Evolutionary conservation across 2,329 filamentous ascomycete genomes (phyloP).

Genomic region (Apiospora hydei): DNA sequence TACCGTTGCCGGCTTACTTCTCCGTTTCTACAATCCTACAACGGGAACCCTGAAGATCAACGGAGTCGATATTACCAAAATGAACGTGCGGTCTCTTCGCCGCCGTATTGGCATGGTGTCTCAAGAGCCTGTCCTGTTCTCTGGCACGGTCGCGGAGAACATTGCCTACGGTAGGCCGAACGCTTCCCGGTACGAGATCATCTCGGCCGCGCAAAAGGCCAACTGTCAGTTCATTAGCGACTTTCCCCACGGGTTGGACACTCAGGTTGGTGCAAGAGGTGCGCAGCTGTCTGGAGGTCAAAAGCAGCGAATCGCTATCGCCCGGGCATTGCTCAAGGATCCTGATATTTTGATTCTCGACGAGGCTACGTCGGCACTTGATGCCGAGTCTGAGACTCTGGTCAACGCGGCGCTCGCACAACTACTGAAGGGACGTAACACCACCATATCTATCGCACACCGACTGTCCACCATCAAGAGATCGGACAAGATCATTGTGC

Average conservation of each 20-base stretch:
- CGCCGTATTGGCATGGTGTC: constrained; percentile 94
- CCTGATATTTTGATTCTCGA: constrained; percentile 97
- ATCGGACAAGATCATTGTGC: constrained; percentile 91
- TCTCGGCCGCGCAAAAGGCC: constrained; percentile 85
- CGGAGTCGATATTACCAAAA: constrained; percentile 79
- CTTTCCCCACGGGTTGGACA: constrained; percentile 94
- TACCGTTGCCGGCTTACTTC: constrained; percentile 88
- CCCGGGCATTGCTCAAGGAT: constrained; percentile 90
- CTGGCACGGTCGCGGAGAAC: constrained; percentile 84
- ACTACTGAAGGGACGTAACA: constrained; percentile 86
- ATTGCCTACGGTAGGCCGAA: constrained; percentile 89
- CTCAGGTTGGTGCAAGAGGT: constrained; percentile 88
- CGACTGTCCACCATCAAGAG: constrained; percentile 95
- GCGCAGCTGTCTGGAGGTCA: constrained; percentile 95
- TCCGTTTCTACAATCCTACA: constrained; percentile 90
- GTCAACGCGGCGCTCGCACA: constrained; percentile 89
- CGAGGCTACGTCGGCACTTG: constrained; percentile 93
- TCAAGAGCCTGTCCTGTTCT: constrained; percentile 94
- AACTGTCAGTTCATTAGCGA: constrained; percentile 98
- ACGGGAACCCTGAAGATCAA: constrained; percentile 82
- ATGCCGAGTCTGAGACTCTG: constrained; percentile 95
- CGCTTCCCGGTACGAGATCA: constrained; percentile 81
- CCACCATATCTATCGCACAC: constrained; percentile 97
- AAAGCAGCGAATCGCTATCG: constrained; percentile 97
- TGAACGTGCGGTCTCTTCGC: constrained; percentile 94